A percentile compares a stretch with the other conserved stretches of the same genome.
Conservation (phyloP, 1,139 yeast genomes). For the Williopsis jadinii region DNA sequence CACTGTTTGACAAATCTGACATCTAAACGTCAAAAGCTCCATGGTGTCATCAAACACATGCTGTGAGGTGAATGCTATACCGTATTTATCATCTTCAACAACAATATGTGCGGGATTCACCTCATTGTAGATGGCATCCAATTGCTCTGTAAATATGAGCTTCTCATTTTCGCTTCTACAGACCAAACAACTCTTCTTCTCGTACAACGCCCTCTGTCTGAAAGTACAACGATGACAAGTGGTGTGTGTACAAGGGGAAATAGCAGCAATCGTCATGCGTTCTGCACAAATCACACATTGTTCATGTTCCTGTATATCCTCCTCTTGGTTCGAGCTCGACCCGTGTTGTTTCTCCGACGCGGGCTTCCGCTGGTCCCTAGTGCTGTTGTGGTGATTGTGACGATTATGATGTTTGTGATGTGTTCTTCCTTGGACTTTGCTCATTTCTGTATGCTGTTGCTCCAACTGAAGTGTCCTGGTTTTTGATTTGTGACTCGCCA, state of each 20-base stretch:
- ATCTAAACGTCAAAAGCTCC: conserved; percentile 46
- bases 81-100: conserved; percentile 36
- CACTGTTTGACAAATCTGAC: conserved; percentile 40
- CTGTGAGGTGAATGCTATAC: conserved; percentile 45
- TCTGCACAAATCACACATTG: conserved; percentile 85
- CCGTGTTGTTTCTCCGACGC: no score
- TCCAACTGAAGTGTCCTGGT: background rate
- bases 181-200: conserved; percentile 67
- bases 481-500: background rate
- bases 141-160: conserved; percentile 1
- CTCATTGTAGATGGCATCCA: conserved; percentile 28
- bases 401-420: no score
- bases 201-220: conserved; percentile 75
- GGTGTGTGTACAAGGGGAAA: conserved; percentile 78
- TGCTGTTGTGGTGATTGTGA: no score
- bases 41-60: conserved; percentile 38
- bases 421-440: conserved; percentile 5
- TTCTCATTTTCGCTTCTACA: conserved; percentile 67
- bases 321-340: conserved; percentile 20
- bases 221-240: conserved; percentile 81
- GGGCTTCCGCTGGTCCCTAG: no score
- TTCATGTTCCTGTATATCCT: conserved; percentile 31
- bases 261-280: conserved; percentile 50
- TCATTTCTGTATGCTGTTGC: conserved; percentile 10
- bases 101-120: conserved; percentile 26